Base-by-base conservation (phyloP, 2,329 filamentous ascomycete genomes). In the Colletotrichum sidae region DNA sequence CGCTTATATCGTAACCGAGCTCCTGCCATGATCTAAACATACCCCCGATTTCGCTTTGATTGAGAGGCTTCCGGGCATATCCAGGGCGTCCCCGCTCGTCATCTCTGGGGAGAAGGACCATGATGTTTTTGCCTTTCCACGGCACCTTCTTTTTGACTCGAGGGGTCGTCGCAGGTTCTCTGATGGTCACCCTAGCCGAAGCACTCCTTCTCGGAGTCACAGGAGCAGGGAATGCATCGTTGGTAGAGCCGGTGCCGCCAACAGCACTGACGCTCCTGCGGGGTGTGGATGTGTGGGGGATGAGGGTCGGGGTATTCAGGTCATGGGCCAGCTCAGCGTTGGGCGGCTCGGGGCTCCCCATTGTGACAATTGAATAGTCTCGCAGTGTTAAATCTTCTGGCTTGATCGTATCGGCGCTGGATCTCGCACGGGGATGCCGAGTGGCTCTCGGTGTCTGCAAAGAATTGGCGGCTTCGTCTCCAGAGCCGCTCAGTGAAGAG, bases 81-180 rank as follows among this genome's bases (percentile, higher is more conserved):
- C 85, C 86, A 2, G 81, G 80, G 47, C 84, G 81, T 17, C 90
- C 90, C 69, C 90, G 85, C 57, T 87, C 84, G 56, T 91, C 89
- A 67, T 92, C 88, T 50, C 85, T 80, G 6, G 92, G 92, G 17
- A 94, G 78, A 34, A 89, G 80, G 47, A 94, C 88, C 71, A 92
- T 77, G 57, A 93, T 92, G 65, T 87, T 89, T 79, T 93, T 94
- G 62, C 90, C 90, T 72, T 86, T 90, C 90, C 91, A 94, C 50
- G 85, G 84, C 2, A 94, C 82, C 78, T 90, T 92, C 75, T 92
- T 94, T 78, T 86, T 92, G 8, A 86, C 68, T 11, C 87, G 80
- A n/a, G 87, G 86, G 6, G 86, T 86, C 51, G 79, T 75, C 3
- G 78, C 75, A 6, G 78, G 73, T 34, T 79, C 79, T 56, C 78